Evolutionary conservation across 768 basidiomycete species (phyloP), one percentile per base, ranked within the genome.

Genomic region (Rhodotorula paludigena): DNA sequence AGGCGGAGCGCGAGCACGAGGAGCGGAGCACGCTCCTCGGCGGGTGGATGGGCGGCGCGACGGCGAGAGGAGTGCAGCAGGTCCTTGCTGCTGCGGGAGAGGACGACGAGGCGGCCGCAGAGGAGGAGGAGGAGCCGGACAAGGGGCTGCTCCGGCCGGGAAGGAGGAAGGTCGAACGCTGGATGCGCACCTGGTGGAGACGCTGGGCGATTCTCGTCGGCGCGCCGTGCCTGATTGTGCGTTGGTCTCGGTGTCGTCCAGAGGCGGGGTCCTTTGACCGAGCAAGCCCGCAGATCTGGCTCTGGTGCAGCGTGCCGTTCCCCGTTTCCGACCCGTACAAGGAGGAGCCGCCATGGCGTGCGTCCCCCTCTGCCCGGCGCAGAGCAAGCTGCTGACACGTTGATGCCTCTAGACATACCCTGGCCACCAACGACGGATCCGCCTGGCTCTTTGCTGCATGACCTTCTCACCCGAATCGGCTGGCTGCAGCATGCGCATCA

Each of bases 251-350:
- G 16, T 5, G 10, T 35, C 1, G 11, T 0, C 38, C 25, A n/a
- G 23, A n/a, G n/a, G 41, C 53, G 28, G 18, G 7, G 20, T 20
- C 12, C 8, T 6, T 28, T 25, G 1, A 15, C 48, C 21, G 2
- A 14, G 0, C 32, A 11, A 30, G 2, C 3, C 10, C 3, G n/a
- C 63, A 80, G 78, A 77, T 79, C 25, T 81, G 80, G 80, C 33
- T 80, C 3, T 81, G 81, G 80, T 78, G 79, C 18, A 77, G 78
- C 2, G 68, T 80, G 2, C 81, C 81, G 9, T 81, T 81, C 58
- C 81, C 81, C 0, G 76, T 80, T 0, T 73, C 74, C 0, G 79
- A 80, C 53, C 79, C 79, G 28, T 80, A 77, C 66, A 56, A 74
- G 52, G 57, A 76, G 72, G 57, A 74, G 71, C 69, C 69, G 35